Evolutionary conservation across 192 early-diverging fungal species (phyloP).

Genomic region (Coemansia sp.): DNA sequence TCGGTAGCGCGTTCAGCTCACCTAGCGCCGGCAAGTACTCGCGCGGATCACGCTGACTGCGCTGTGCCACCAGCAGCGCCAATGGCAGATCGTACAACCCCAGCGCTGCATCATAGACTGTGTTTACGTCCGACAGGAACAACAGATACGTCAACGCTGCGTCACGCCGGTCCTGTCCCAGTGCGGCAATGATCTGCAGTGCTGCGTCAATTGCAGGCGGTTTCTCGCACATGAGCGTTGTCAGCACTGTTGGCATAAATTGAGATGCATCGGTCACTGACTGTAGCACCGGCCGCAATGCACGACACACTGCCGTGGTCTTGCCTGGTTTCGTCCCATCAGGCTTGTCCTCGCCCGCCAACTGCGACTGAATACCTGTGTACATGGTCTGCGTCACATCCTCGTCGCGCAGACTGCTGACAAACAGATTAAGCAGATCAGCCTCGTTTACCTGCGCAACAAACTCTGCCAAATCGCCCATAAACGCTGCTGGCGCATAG

Average conservation of each 20-base stretch:
- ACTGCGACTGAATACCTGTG: slow-evolving; percentile 33
- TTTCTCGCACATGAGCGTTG: slow-evolving; percentile 75
- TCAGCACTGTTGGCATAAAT: slow-evolving; percentile 81
- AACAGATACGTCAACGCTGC: slow-evolving; percentile 86
- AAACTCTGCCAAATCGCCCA: slow-evolving; percentile 67
- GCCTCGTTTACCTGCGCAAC: slow-evolving; percentile 73
- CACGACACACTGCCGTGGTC: slow-evolving; percentile 72
- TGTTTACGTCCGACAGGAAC: slow-evolving; percentile 87
- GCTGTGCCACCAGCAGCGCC: slow-evolving; percentile 94
- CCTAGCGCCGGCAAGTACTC: slow-evolving; percentile 91
- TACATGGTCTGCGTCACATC: slow-evolving; percentile 87
- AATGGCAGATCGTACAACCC: slow-evolving; percentile 93
- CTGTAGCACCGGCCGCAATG: slow-evolving; percentile 63
- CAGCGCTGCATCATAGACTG: slow-evolving; percentile 86
- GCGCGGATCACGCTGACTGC: slow-evolving; percentile 93
- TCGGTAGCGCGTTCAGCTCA: slow-evolving; percentile 71
- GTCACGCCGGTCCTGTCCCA: slow-evolving; percentile 66
- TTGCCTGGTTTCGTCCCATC: slow-evolving; percentile 44
- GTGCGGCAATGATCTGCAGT: slow-evolving; percentile 61
- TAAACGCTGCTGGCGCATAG: slow-evolving; percentile 68
- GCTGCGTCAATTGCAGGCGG: slow-evolving; percentile 84
- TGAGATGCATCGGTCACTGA: slow-evolving; percentile 36
- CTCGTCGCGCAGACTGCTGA: slow-evolving; percentile 77
- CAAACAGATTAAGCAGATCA: slow-evolving; percentile 89
- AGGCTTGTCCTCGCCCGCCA: not conserved